Conservation (phyloP, 2,329 filamentous ascomycete genomes). For the Aspergillus arachidicola region DNA sequence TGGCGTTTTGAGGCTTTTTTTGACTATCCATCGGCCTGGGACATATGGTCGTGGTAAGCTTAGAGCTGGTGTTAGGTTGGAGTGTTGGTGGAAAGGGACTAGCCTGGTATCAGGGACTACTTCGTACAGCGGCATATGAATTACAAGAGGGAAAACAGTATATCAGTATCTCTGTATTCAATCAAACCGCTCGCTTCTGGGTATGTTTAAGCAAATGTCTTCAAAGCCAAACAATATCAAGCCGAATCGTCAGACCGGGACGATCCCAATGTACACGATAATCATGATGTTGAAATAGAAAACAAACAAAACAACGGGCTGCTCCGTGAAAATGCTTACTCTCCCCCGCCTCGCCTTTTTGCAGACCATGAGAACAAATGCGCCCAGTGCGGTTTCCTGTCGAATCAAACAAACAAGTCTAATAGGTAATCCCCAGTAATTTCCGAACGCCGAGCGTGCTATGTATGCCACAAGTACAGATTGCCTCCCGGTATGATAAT, state of each 20-base stretch:
- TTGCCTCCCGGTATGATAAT: slow-evolving; percentile 24
- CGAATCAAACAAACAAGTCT: slow-evolving; percentile 39
- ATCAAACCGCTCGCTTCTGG: slow-evolving; percentile 27
- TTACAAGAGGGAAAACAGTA: too few species aligned
- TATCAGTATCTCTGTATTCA: slow-evolving; percentile 9
- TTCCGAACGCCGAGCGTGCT: slow-evolving; percentile 41
- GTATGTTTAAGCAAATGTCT: slow-evolving; percentile 30
- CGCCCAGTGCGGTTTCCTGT: slow-evolving; percentile 35
- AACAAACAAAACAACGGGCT: slow-evolving; percentile 27
- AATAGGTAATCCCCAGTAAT: slow-evolving; percentile 28
- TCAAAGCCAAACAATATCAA: slow-evolving; percentile 27
- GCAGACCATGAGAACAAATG: slow-evolving; percentile 38
- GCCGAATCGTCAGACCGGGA: slow-evolving; percentile 27
- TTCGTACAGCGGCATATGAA: too few species aligned
- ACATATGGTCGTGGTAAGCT: neutral
- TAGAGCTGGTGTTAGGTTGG: neutral
- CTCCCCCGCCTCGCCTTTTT: slow-evolving; percentile 27
- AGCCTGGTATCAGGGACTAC: too few species aligned
- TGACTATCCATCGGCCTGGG: neutral
- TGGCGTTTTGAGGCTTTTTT: neutral
- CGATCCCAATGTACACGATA: slow-evolving; percentile 28
- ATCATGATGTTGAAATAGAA: slow-evolving; percentile 18
- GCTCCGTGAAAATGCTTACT: slow-evolving; percentile 37
- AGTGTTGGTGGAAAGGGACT: neutral
- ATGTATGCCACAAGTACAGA: slow-evolving; percentile 35